Evolutionary conservation across 163 green algal genomes (phyloP).

Genomic region (Scenedesmus sp.): DNA sequence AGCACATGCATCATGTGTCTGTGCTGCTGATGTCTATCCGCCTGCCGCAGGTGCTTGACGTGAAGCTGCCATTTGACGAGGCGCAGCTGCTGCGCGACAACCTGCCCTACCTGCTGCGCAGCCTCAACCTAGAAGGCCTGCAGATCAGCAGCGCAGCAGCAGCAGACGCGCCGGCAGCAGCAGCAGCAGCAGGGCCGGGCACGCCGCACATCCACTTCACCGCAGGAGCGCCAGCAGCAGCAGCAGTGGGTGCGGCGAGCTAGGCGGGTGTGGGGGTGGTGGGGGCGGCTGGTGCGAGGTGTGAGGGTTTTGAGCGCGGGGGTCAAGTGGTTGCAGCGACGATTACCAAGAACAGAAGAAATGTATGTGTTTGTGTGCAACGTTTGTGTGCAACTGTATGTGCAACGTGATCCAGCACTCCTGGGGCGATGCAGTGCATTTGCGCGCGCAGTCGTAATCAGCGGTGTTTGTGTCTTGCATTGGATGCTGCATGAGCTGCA

Average conservation of each 20-base stretch:
- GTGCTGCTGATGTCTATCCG: background rate
- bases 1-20: background rate
- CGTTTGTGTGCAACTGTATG: background rate
- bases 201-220: slow-evolving; percentile 56
- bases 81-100: slow-evolving; percentile 85
- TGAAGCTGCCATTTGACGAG: slow-evolving; percentile 93
- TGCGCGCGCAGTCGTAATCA: no score
- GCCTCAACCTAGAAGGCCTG: slow-evolving; percentile 53
- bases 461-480: no score
- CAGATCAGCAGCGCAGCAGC: slow-evolving; percentile 14
- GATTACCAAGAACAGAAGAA: background rate
- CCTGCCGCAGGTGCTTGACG: slow-evolving; percentile 78
- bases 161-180: slow-evolving; percentile 47
- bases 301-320: background rate
- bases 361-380: background rate
- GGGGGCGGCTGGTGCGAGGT: background rate
- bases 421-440: background rate
- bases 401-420: background rate
- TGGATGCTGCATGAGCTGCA: no score
- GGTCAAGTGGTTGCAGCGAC: background rate
- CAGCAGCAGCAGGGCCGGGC: slow-evolving; percentile 51
- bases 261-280: background rate
- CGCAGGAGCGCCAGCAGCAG: slow-evolving; percentile 13
- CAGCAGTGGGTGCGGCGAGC: background rate
- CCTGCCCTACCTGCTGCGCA: slow-evolving; percentile 74